Evolutionary conservation across 2,329 filamentous ascomycete genomes (phyloP).

Genomic region (Xylariaceae sp.): DNA sequence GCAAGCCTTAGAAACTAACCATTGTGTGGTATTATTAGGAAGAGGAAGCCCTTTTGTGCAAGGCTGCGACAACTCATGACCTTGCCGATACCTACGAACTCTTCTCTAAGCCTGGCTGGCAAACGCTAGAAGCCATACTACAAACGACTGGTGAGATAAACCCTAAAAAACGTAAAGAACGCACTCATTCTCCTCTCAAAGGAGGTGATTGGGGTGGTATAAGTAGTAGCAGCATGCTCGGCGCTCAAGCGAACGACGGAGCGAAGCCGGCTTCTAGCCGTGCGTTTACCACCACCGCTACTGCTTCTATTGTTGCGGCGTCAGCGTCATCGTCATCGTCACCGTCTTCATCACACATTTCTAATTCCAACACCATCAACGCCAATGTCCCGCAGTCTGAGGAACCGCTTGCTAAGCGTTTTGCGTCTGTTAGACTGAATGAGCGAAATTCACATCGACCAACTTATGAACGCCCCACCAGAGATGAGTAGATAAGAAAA

Average conservation of each 20-base stretch:
- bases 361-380: constrained; percentile 5
- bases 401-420: constrained; percentile 35
- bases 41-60: constrained; percentile 80
- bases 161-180: constrained; percentile 70
- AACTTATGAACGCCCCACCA: constrained; percentile 28
- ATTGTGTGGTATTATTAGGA: constrained; percentile 52
- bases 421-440: constrained; percentile 36
- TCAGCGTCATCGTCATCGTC: neutral
- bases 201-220: constrained; percentile 23
- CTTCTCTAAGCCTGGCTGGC: constrained; percentile 84
- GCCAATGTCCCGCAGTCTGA: constrained; percentile 19
- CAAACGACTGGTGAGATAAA: constrained; percentile 96
- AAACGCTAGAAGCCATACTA: constrained; percentile 86
- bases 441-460: constrained; percentile 28
- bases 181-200: constrained; percentile 38
- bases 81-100: constrained; percentile 76
- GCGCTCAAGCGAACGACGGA: constrained; percentile 23
- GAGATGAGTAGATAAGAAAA: constrained; percentile 22
- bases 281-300: neutral
- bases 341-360: constrained; percentile 12
- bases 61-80: constrained; percentile 76
- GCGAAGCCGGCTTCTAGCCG: constrained; percentile 8
- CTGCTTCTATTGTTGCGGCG: too few relatives aligned
- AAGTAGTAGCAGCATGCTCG: constrained; percentile 24
- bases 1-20: constrained; percentile 13